Evolutionary conservation across 805 yeast species (phyloP).

Genomic region (Myxozyma monticola): DNA sequence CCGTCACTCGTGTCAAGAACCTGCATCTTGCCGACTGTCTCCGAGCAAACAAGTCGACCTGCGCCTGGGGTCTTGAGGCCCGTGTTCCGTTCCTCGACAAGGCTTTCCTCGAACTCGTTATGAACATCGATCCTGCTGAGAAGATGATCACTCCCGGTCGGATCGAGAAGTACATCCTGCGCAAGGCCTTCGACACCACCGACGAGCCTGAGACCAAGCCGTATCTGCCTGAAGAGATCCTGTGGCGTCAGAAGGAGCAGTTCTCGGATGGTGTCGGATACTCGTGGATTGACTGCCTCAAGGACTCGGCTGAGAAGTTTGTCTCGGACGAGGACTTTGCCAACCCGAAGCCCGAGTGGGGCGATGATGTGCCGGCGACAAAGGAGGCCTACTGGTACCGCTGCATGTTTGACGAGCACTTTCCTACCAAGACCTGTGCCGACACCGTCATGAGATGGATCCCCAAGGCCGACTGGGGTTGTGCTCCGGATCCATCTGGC

Average conservation of each 20-base stretch:
- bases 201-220: constrained; percentile 78
- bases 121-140: constrained; percentile 93
- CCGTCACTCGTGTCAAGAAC: constrained; percentile 95
- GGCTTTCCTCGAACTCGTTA: constrained; percentile 83
- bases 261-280: constrained; percentile 99
- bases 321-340: constrained; percentile 89
- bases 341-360: constrained; percentile 94
- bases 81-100: constrained; percentile 98
- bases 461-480: constrained; percentile 99
- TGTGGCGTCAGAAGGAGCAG: constrained; percentile 99
- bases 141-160: constrained; percentile 78
- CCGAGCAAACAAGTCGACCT: constrained; percentile 98
- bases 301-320: constrained; percentile 86
- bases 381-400: constrained; percentile 99
- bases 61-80: constrained; percentile 99
- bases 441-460: constrained; percentile 98
- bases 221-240: constrained; percentile 92
- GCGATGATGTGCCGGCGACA: constrained; percentile 88
- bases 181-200: constrained; percentile 93
- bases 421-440: constrained; percentile 90
- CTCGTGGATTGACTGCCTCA: constrained; percentile 98
- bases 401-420: constrained; percentile 89
- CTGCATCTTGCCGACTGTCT: constrained; percentile 95
- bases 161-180: constrained; percentile 92
- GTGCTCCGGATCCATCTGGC: constrained; percentile 98